Evolutionary conservation across 345 rosid genomes (phyloP).

Genomic region (Sonneratia alba): DNA sequence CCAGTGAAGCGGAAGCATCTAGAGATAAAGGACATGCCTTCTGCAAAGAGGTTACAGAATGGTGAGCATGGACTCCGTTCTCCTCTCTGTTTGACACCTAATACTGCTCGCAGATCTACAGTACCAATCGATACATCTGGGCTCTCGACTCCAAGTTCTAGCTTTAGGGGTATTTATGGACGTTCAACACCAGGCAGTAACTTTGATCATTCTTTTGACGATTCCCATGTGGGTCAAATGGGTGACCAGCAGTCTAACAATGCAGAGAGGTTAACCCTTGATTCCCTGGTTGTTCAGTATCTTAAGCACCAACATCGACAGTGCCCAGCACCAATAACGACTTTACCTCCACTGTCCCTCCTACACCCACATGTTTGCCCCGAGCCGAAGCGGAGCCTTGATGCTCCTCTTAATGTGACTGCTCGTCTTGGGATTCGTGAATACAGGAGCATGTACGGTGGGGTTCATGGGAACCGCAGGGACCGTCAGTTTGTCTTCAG

Average conservation of each 20-base stretch:
- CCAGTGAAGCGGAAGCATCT: constrained; percentile 71
- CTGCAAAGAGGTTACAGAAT: constrained; percentile 58
- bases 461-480: constrained; percentile 87
- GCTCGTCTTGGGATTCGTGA: constrained; percentile 84
- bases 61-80: constrained; percentile 64
- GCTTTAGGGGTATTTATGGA: constrained; percentile 31
- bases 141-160: constrained; percentile 45
- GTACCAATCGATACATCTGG: constrained; percentile 38
- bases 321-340: constrained; percentile 96
- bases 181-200: constrained; percentile 27
- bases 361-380: constrained; percentile 94
- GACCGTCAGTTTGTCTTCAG: constrained; percentile 95
- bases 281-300: constrained; percentile 83
- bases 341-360: constrained; percentile 94
- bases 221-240: constrained; percentile 33
- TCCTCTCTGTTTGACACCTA: constrained; percentile 50
- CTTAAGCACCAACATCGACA: constrained; percentile 97
- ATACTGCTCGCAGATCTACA: constrained; percentile 33
- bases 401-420: constrained; percentile 82
- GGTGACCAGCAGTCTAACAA: constrained; percentile 27
- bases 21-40: constrained; percentile 60
- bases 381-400: constrained; percentile 83
- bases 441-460: constrained; percentile 62
- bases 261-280: constrained; percentile 71
- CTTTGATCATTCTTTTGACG: constrained; percentile 40